These are phyloP conservation scores for Pseudogymnoascus sp. DNA, from an alignment of 2,329 filamentous ascomycete species.

Conservation along the genomic window DNA sequence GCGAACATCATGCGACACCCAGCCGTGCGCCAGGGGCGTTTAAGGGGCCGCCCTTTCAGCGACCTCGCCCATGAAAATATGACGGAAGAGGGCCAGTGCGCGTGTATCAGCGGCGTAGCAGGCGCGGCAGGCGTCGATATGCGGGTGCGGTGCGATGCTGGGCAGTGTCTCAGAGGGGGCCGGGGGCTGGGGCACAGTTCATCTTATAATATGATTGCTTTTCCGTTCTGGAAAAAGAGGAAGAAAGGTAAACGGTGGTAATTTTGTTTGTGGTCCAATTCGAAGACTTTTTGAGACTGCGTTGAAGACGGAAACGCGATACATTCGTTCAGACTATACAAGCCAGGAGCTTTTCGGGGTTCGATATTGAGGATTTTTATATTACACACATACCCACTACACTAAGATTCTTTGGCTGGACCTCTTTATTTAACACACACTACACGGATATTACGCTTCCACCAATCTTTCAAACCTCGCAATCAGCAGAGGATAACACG, in stretches of 20 bases:
- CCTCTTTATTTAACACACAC: constrained; percentile 8
- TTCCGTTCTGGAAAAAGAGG: constrained; percentile 1
- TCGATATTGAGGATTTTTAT: constrained; percentile 4
- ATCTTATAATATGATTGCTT: constrained; percentile 8
- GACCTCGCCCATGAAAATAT: constrained; percentile 1
- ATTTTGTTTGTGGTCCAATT: neutral
- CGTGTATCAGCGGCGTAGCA: constrained; percentile 7
- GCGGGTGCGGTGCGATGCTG: neutral
- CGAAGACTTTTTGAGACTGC: neutral
- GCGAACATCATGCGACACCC: constrained; percentile 1
- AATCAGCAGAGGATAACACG: neutral
- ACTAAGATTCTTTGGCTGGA: constrained; percentile 9
- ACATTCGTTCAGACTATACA: neutral
- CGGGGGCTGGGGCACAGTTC: neutral
- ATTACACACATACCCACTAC: constrained; percentile 4
- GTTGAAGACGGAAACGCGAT: neutral
- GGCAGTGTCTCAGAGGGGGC: neutral
- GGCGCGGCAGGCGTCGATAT: constrained; percentile 2
- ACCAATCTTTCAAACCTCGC: neutral
- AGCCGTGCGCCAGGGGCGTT: constrained; percentile 5
- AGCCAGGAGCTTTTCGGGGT: constrained; percentile 1
- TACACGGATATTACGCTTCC: neutral
- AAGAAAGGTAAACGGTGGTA: neutral
- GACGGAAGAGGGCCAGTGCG: neutral
- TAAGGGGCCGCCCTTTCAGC: constrained; percentile 2